Evolutionary conservation across 2,329 filamentous ascomycete species (phyloP).

Genomic region (Lasiodiplodia citricola): DNA sequence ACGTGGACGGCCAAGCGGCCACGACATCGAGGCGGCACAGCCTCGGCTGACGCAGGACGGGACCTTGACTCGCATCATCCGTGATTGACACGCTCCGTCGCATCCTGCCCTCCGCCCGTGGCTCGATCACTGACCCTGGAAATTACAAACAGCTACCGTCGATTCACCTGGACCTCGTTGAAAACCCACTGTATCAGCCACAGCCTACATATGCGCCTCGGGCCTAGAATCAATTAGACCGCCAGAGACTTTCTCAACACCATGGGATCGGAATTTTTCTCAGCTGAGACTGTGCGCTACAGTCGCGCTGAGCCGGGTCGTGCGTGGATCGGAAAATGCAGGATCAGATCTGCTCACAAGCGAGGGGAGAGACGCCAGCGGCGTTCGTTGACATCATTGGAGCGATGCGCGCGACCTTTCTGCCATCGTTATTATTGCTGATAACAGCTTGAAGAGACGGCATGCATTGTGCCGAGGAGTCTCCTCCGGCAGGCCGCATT

Average conservation of each 20-base stretch:
- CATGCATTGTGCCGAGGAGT: neutral
- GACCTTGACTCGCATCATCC: constrained; percentile 14
- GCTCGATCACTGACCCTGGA: constrained; percentile 16
- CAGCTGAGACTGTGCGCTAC: neutral
- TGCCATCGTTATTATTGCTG: neutral
- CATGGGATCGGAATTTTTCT: neutral
- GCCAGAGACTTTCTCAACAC: neutral
- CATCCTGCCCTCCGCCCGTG: neutral
- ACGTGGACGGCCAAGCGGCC: constrained; percentile 9
- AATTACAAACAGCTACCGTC: neutral
- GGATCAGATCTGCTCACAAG: neutral
- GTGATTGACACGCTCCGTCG: constrained; percentile 1
- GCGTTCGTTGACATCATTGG: constrained; percentile 8
- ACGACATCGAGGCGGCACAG: neutral
- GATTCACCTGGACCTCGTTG: constrained; percentile 1
- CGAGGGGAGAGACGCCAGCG: neutral
- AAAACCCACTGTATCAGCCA: neutral
- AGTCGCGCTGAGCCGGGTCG: neutral
- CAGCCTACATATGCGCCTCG: neutral
- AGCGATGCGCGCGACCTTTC: neutral
- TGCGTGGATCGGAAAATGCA: neutral
- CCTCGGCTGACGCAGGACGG: constrained; percentile 1
- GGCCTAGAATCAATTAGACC: neutral
- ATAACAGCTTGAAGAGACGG: neutral
- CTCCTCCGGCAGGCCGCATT: constrained; percentile 1